These are phyloP conservation scores for Shiraia sp. DNA, from an alignment of 2,329 filamentous ascomycete species.

Conservation along the genomic window DNA sequence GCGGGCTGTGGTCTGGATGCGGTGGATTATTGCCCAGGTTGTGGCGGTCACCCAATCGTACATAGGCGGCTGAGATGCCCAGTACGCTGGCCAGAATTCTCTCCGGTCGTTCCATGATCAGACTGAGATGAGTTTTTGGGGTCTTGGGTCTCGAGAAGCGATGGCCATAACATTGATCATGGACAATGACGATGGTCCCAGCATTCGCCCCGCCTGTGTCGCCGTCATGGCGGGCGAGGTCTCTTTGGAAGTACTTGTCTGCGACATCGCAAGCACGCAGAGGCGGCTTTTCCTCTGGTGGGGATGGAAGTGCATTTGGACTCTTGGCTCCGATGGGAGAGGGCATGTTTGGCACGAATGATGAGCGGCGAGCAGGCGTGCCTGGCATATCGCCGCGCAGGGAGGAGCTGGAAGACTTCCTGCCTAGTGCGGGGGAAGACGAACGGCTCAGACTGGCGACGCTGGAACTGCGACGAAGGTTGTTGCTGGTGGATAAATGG, in stretches of 20 bases:
- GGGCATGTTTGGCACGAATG: slow-evolving; percentile 47
- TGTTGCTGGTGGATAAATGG: slow-evolving; percentile 29
- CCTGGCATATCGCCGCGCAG: slow-evolving; percentile 45
- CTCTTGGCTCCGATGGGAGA: slow-evolving; percentile 47
- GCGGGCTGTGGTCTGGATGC: slow-evolving; percentile 63
- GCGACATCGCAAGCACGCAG: slow-evolving; percentile 64
- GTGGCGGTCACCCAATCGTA: slow-evolving; percentile 83
- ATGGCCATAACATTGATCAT: slow-evolving; percentile 95
- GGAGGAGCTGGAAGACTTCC: slow-evolving; percentile 51
- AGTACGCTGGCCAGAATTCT: slow-evolving; percentile 81
- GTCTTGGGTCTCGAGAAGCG: slow-evolving; percentile 83
- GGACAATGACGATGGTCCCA: slow-evolving; percentile 80
- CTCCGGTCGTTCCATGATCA: slow-evolving; percentile 93
- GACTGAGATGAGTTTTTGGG: slow-evolving; percentile 69
- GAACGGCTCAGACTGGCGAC: slow-evolving; percentile 46
- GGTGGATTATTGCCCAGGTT: slow-evolving; percentile 70
- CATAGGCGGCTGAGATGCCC: slow-evolving; percentile 84
- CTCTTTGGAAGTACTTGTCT: slow-evolving; percentile 68
- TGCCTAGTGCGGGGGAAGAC: slow-evolving; percentile 46
- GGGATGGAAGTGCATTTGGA: slow-evolving; percentile 37
- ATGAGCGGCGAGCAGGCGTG: slow-evolving; percentile 49
- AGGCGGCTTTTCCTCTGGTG: slow-evolving; percentile 45
- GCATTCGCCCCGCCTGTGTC: slow-evolving; percentile 40
- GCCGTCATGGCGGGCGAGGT: slow-evolving; percentile 66
- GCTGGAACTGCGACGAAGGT: slow-evolving; percentile 49